A percentile compares a stretch with the other conserved stretches of the same genome.
Evolutionary conservation across 305 asterid species (phyloP).

Genomic region (Fraxinus angustifolia): DNA sequence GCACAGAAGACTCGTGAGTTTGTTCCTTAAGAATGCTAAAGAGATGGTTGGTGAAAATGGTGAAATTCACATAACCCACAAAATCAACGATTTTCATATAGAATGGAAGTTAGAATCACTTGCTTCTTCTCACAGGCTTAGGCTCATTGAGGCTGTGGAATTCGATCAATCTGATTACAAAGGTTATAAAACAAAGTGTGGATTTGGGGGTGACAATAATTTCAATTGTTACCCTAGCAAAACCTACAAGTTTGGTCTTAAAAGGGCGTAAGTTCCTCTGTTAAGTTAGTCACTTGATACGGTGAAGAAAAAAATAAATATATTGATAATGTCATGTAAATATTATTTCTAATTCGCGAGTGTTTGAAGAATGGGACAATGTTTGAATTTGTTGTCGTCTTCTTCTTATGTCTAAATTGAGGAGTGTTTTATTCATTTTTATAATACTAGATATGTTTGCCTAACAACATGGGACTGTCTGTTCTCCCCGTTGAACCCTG

Average conservation of each 20-base stretch:
- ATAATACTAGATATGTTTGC: no score
- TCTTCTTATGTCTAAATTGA: not conserved
- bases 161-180: constrained; percentile 22
- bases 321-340: not conserved
- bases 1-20: constrained; percentile 30
- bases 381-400: not conserved
- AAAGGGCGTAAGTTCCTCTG: not conserved
- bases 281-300: not conserved
- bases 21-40: constrained; percentile 33
- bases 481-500: no score
- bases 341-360: not conserved
- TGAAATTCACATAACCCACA: constrained; percentile 42
- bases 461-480: no score
- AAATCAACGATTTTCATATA: constrained; percentile 22
- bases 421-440: no score
- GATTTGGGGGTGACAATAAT: constrained; percentile 35
- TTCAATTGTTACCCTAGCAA: constrained; percentile 35
- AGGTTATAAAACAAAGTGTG: constrained; percentile 35
- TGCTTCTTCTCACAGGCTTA: constrained; percentile 28
- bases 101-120: constrained; percentile 23
- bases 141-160: constrained; percentile 25
- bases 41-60: constrained; percentile 30
- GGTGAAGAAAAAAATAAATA: not conserved
- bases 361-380: not conserved
- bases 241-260: constrained; percentile 33